Evolutionary conservation across 306 rosid species (phyloP).

Genomic region (Castanopsis chinensis): DNA sequence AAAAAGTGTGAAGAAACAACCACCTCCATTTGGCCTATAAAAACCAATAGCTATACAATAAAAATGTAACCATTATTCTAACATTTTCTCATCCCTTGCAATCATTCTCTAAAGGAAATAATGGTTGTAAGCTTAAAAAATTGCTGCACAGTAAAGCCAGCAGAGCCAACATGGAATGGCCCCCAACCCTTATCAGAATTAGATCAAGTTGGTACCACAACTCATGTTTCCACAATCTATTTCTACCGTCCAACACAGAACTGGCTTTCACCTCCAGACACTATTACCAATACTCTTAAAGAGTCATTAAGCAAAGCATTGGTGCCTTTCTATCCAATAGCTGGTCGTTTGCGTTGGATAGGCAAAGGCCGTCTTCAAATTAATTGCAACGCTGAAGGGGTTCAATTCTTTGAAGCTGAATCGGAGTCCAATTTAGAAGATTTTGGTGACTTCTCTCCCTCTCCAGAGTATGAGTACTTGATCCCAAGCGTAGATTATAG

Average conservation of each 20-base stretch:
- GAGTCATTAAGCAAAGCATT: slow-evolving; percentile 43
- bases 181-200: slow-evolving; percentile 38
- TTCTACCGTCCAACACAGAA: slow-evolving; percentile 32
- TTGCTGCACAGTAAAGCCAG: slow-evolving; percentile 31
- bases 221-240: slow-evolving; percentile 50
- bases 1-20: too few species aligned
- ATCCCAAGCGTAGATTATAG: slow-evolving; percentile 39
- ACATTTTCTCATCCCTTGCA: too few species aligned
- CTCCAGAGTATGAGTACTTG: slow-evolving; percentile 14
- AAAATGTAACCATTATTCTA: too few species aligned
- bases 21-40: too few species aligned
- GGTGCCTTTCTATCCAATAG: slow-evolving; percentile 60
- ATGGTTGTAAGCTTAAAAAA: slow-evolving; percentile 41
- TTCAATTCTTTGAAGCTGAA: slow-evolving; percentile 46
- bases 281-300: slow-evolving; percentile 33
- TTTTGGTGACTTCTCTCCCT: slow-evolving; percentile 36
- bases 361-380: slow-evolving; percentile 47
- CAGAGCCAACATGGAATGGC: slow-evolving; percentile 40
- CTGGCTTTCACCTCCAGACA: neutral
- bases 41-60: too few species aligned
- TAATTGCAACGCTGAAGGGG: slow-evolving; percentile 52
- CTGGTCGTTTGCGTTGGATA: slow-evolving; percentile 54
- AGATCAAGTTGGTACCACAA: slow-evolving; percentile 50
- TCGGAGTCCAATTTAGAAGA: slow-evolving; percentile 25
- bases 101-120: neutral